These are phyloP conservation scores for Neurospora sp. DNA, from an alignment of 495 filamentous ascomycete genomes.

Conservation along the genomic window DNA sequence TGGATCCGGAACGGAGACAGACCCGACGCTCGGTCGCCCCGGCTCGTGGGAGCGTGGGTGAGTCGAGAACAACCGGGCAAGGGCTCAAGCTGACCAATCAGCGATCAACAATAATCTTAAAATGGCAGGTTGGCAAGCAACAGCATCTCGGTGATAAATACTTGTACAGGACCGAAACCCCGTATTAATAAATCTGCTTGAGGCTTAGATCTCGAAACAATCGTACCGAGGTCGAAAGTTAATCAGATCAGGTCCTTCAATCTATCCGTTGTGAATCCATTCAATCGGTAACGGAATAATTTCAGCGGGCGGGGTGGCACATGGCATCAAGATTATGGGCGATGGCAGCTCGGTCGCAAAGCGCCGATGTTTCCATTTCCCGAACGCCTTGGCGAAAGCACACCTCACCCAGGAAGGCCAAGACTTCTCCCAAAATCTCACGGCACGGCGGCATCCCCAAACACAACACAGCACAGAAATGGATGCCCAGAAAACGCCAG, in stretches of 20 bases:
- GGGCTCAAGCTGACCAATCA: neutral
- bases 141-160: neutral
- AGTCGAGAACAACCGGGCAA: neutral
- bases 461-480: neutral
- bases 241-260: neutral
- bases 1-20: neutral
- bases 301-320: neutral
- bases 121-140: neutral
- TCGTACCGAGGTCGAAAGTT: neutral
- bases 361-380: too few species aligned
- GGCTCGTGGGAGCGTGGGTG: neutral
- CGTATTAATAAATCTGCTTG: neutral
- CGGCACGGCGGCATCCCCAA: neutral
- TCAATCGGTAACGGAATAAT: neutral
- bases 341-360: too few species aligned
- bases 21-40: neutral
- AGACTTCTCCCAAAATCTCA: neutral
- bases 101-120: neutral
- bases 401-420: neutral
- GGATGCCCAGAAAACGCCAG: neutral
- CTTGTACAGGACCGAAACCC: neutral
- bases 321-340: neutral
- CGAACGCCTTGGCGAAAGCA: neutral
- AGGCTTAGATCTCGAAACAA: neutral
- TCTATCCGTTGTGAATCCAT: neutral